A percentile compares a stretch with the other conserved stretches of the same genome.
Evolutionary conservation across 75 land plant species (phyloP).

Genomic region (Selaginella tamariscina): DNA sequence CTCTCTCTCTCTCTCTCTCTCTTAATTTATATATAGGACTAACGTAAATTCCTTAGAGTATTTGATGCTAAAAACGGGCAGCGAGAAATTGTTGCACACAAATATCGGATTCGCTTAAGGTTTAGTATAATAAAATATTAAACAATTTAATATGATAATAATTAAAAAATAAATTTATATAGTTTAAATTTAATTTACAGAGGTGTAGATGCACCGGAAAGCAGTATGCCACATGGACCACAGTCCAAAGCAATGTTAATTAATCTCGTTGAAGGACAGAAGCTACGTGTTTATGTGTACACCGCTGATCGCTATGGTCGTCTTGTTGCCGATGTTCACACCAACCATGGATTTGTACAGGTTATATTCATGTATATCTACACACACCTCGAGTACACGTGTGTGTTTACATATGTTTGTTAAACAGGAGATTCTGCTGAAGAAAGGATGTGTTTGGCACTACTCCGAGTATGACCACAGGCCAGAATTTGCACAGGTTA

Average conservation of each 20-base stretch:
- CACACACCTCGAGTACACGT: not conserved
- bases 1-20: too few relatives aligned
- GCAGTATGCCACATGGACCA: constrained; percentile 71
- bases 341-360: constrained; percentile 65
- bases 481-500: constrained; percentile 43
- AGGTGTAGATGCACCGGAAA: constrained; percentile 98
- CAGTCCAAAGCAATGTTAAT: constrained; percentile 57
- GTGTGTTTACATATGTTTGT: not conserved
- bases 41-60: constrained; percentile 29
- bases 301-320: constrained; percentile 74
- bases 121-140: constrained; percentile 14
- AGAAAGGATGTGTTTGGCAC: constrained; percentile 77
- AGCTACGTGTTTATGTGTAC: constrained; percentile 50
- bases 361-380: constrained; percentile 17
- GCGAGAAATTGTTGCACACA: constrained; percentile 47
- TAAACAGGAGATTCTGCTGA: constrained; percentile 50
- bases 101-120: constrained; percentile 68
- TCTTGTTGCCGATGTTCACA: constrained; percentile 53
- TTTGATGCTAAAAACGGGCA: constrained; percentile 28
- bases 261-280: constrained; percentile 56
- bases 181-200: too few relatives aligned
- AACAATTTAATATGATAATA: too few relatives aligned
- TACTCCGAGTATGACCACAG: constrained; percentile 68
- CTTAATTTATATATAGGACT: not conserved
- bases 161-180: too few relatives aligned